Evolutionary conservation across 108 stramenopile genomes (phyloP), one percentile per base, ranked within the genome.

Genomic region (Nitzschia palea): DNA sequence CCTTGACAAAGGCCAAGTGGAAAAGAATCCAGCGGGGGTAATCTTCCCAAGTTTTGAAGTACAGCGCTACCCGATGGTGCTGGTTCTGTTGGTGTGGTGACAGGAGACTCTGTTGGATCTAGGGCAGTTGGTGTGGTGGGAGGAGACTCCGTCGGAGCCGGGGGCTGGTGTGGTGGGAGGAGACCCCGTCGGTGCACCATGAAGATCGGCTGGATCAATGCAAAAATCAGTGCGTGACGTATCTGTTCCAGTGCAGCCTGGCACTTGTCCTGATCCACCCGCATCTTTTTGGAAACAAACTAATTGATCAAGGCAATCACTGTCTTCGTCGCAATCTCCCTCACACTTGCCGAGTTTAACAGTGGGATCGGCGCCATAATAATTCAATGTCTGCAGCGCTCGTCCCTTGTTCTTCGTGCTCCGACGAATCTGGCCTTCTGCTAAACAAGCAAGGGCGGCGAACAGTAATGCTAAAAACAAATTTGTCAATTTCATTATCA

Each of bases 1-100:
- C 84, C 84, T 43, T 81, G 55, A 40, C 84, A 84, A 17, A 69
- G 12, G 4, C 78, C 76, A 10, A 77, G 53, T 29, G 70, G 77
- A 47, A 47, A 55, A 15, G 28, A 20, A 45, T 20, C 31, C 4
- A 1, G 4, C 6, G 55, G 32, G 32, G 63, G 44, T 12, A 47
- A 26, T 4, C 20, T 32, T 18, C 65, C 65, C 29, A 33, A 65
- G 25, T 18, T 48, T 20, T 54, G 14, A 2, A 66, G 36, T 3
- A 44, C 67, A 10, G 4, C 9, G 47, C 15, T 48, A 20, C 15
- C 4, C n/a, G 47, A 48, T 20, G 17, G 9, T 20, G 15, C 9
- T 48, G 47, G 47, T 20, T 15, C 26, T 1, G 42, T n/a, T n/a
- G n/a, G n/a, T n/a, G n/a, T n/a, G n/a, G n/a, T n/a, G n/a, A n/a